Evolutionary conservation across 2,329 filamentous ascomycete genomes (phyloP).

Genomic region (Scytalidium lignicola): DNA sequence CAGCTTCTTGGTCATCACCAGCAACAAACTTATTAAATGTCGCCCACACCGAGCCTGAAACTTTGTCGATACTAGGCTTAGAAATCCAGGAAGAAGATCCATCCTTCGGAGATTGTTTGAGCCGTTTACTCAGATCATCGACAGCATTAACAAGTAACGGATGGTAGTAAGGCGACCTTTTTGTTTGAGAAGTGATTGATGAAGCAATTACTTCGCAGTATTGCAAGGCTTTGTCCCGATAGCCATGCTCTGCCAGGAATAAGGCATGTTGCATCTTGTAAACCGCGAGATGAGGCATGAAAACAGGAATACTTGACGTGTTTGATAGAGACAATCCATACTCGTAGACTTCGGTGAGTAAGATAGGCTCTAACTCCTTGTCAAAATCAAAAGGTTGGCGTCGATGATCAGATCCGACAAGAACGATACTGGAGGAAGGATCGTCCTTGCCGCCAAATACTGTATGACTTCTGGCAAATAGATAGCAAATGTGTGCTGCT

Average conservation of each 20-base stretch:
- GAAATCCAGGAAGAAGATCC: constrained; percentile 83
- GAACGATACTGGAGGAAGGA: constrained; percentile 68
- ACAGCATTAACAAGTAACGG: constrained; percentile 66
- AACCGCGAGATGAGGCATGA: constrained; percentile 75
- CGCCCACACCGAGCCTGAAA: constrained; percentile 83
- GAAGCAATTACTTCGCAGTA: constrained; percentile 83
- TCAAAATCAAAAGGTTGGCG: constrained; percentile 66
- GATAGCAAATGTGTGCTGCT: constrained; percentile 88
- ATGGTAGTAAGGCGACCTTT: constrained; percentile 83
- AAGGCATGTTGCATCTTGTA: constrained; percentile 91
- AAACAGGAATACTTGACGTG: constrained; percentile 46
- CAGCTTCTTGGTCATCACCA: constrained; percentile 74
- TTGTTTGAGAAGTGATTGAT: constrained; percentile 74
- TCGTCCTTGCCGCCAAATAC: constrained; percentile 84
- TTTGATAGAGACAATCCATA: constrained; percentile 73
- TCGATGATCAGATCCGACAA: constrained; percentile 80
- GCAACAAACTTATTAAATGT: constrained; percentile 96
- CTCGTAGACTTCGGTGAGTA: constrained; percentile 95
- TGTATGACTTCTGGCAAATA: constrained; percentile 70
- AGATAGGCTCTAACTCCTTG: constrained; percentile 77
- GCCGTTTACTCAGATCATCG: constrained; percentile 75
- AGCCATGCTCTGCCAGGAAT: constrained; percentile 76
- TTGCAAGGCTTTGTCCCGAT: constrained; percentile 74
- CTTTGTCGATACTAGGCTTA: constrained; percentile 92
- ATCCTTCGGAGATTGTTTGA: constrained; percentile 82